Evolutionary conservation across 192 early-diverging fungal species (phyloP), one percentile per base, ranked within the genome.

Genomic region (Spizellomyces punctatus): DNA sequence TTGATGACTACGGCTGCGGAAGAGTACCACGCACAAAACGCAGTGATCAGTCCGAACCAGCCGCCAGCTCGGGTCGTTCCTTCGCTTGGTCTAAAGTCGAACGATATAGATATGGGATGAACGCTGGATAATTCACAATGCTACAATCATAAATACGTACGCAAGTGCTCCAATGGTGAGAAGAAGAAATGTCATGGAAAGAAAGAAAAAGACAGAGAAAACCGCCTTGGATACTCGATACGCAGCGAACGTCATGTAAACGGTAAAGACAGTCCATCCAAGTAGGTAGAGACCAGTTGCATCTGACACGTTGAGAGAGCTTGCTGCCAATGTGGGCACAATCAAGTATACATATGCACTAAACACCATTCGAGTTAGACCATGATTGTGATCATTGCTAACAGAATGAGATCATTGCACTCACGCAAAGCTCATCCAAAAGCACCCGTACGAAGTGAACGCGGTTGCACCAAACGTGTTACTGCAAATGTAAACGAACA

Each of bases 391-490:
- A 54, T 9, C 14, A 46, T 14, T 59, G n/a, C n/a, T 0, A 17
- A 63, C 0, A 42, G 41, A 16, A 6, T 27, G 42, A 47, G 46
- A 41, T 21, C 41, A 75, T 27, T 22, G 46, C 43, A 56, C 49
- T 66, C 44, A 66, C 49, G 69, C 62, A 22, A 66, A 71, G 10
- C 17, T 27, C 66, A 68, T 68, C 74, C 74, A 83, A 42, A 68
- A 63, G 16, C 46, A 61, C 22, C 64, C 41, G 63, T 87, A 91
- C 22, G 86, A 86, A 50, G 87, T 81, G 79, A 92, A 92, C 9
- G 89, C 90, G 10, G 90, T 92, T 60, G 91, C 91, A 72, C 91
- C 91, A 83, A 94, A 93, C 9, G 90, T 92, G 72, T 94, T 93
- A 60, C 89, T 87, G 5, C 27, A 36, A 36, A 36, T 3, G 27